Percentiles rank a stretch among this genome's conserved stretches.
Conservation (phyloP, 257 asterid genomes). For the Plantago ovata region DNA sequence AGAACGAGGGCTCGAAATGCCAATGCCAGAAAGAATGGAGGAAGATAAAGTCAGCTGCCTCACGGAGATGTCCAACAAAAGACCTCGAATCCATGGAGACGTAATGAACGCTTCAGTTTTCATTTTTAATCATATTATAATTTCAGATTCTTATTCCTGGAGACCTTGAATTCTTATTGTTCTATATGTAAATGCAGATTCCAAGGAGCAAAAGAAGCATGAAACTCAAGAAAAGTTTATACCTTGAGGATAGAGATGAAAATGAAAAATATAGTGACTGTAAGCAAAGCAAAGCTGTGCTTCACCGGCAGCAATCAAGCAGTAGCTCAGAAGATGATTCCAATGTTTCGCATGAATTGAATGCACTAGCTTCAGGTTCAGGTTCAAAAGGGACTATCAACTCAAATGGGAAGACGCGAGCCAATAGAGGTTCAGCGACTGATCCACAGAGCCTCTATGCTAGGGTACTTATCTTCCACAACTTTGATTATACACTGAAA, state of each 20-base stretch:
- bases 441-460: slow-evolving; percentile 62
- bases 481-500: too few relatives aligned
- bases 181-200: slow-evolving; percentile 22
- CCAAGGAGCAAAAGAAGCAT: slow-evolving; percentile 38
- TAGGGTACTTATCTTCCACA: slow-evolving; percentile 29
- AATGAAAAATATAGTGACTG: background rate
- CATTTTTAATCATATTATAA: background rate
- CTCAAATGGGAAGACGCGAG: slow-evolving; percentile 32
- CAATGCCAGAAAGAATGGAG: slow-evolving; percentile 14
- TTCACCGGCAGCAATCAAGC: slow-evolving; percentile 30
- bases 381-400: slow-evolving; percentile 24
- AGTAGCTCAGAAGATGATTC: slow-evolving; percentile 38
- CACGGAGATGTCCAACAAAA: slow-evolving; percentile 36
- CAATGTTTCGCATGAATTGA: slow-evolving; percentile 25
- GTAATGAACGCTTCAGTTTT: slow-evolving; percentile 13
- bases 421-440: slow-evolving; percentile 47
- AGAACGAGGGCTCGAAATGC: background rate
- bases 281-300: slow-evolving; percentile 3
- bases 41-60: slow-evolving; percentile 24
- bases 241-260: slow-evolving; percentile 20
- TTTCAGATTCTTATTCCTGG: background rate
- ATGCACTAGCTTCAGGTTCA: slow-evolving; percentile 23
- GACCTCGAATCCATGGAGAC: slow-evolving; percentile 31
- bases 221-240: slow-evolving; percentile 29
- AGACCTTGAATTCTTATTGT: slow-evolving; percentile 6